These are phyloP conservation scores for Ogataea paraovalis DNA, from an alignment of 805 yeast genomes.

Conservation along the genomic window DNA sequence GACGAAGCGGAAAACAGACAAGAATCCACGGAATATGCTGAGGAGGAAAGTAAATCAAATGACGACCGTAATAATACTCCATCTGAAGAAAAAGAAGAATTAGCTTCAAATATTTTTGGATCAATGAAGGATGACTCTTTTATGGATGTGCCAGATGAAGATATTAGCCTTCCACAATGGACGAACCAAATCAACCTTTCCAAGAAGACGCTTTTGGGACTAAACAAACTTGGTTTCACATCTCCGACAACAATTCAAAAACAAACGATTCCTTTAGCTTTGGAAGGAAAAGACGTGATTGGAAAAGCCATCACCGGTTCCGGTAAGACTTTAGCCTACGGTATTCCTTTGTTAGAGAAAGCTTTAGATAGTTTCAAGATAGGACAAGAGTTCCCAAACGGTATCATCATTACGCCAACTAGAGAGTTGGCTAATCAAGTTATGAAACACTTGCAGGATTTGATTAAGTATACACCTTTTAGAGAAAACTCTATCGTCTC, in stretches of 20 bases:
- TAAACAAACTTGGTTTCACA: slow-evolving; percentile 52
- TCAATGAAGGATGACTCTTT: slow-evolving; percentile 8
- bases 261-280: slow-evolving; percentile 66
- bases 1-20: neutral
- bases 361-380: slow-evolving; percentile 29
- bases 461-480: slow-evolving; percentile 49
- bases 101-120: slow-evolving; percentile 15
- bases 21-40: slow-evolving; percentile 3
- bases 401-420: slow-evolving; percentile 88
- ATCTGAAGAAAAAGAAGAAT: slow-evolving; percentile 6
- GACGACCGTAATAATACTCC: too few relatives aligned
- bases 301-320: slow-evolving; percentile 98
- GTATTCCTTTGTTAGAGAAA: slow-evolving; percentile 82
- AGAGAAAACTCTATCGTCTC: slow-evolving; percentile 55
- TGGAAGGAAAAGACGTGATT: slow-evolving; percentile 74
- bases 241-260: slow-evolving; percentile 85
- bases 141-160: slow-evolving; percentile 23
- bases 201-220: slow-evolving; percentile 55
- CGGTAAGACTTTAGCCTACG: slow-evolving; percentile 95
- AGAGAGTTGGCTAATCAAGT: slow-evolving; percentile 96
- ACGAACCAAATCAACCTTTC: slow-evolving; percentile 40
- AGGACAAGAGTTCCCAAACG: slow-evolving; percentile 48
- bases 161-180: slow-evolving; percentile 63
- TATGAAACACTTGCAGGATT: slow-evolving; percentile 62
- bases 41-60: too few relatives aligned